These are phyloP conservation scores for Abelmoschus esculentus DNA, from an alignment of 345 rosid genomes.

Conservation along the genomic window DNA sequence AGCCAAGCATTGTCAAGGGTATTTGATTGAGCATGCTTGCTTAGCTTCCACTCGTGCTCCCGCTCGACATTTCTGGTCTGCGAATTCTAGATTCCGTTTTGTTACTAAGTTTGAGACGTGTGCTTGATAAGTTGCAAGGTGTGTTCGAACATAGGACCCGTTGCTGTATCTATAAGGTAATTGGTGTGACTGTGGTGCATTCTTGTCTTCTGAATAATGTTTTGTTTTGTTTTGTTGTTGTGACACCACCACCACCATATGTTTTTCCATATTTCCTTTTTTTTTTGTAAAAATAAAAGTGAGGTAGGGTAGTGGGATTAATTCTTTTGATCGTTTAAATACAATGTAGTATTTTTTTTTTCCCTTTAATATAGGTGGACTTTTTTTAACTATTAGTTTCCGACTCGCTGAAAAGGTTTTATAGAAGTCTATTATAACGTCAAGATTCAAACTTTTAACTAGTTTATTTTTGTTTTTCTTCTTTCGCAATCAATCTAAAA, in stretches of 20 bases:
- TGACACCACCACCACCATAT: no score
- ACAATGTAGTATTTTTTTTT: neutral
- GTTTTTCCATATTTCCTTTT: neutral
- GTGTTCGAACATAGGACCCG: slow-evolving; percentile 12
- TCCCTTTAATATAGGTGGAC: neutral
- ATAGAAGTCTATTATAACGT: no score
- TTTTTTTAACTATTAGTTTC: no score
- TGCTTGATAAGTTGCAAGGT: slow-evolving; percentile 14
- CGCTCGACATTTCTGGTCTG: slow-evolving; percentile 3
- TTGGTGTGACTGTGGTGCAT: neutral
- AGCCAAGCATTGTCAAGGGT: slow-evolving; percentile 8
- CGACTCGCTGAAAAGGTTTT: no score
- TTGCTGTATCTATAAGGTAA: slow-evolving; percentile 12
- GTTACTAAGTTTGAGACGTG: neutral
- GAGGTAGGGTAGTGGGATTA: slow-evolving; percentile 14
- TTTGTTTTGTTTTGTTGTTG: neutral
- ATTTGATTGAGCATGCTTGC: slow-evolving; percentile 16
- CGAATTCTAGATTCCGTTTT: neutral
- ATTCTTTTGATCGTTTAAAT: neutral
- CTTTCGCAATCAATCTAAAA: neutral
- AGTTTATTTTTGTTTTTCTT: neutral
- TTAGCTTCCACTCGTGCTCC: no score
- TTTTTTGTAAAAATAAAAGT: slow-evolving; percentile 24
- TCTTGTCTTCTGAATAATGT: neutral
- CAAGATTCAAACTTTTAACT: no score